Evolutionary conservation across 768 basidiomycete genomes (phyloP).

Genomic region (Coprinopsis cinerea): DNA sequence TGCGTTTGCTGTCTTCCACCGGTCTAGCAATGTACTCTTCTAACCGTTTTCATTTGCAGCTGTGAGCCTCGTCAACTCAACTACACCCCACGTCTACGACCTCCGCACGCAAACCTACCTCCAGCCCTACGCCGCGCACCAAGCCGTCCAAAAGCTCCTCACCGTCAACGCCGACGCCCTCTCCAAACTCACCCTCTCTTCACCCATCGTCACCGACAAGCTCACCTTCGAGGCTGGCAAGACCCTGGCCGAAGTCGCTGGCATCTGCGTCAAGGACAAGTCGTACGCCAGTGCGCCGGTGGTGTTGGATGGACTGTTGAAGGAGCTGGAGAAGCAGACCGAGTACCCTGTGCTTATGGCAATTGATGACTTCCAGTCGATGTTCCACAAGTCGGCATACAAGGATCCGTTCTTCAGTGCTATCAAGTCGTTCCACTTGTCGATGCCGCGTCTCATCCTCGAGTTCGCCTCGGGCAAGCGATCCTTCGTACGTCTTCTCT

Average conservation of each 20-base stretch:
- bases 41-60: not conserved
- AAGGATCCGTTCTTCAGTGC: conserved; percentile 64
- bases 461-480: conserved; percentile 73
- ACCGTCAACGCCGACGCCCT: conserved; percentile 51
- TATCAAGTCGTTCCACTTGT: conserved; percentile 73
- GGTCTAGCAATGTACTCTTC: not conserved
- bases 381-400: conserved; percentile 66
- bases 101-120: conserved; percentile 70
- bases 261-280: conserved; percentile 45
- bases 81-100: conserved; percentile 65
- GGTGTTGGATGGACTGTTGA: conserved; percentile 53
- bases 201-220: conserved; percentile 41
- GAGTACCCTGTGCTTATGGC: conserved; percentile 80
- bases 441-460: conserved; percentile 69
- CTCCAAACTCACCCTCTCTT: conserved; percentile 31
- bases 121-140: conserved; percentile 60
- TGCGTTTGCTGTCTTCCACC: conserved; percentile 22
- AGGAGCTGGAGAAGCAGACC: conserved; percentile 57
- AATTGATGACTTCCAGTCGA: conserved; percentile 81
- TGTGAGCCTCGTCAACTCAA: not conserved
- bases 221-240: conserved; percentile 32
- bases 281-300: conserved; percentile 37
- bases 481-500: not conserved
- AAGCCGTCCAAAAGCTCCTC: conserved; percentile 56
- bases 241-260: conserved; percentile 49